These are phyloP conservation scores for Amanita phalloides DNA, from an alignment of 768 basidiomycete species.

Conservation along the genomic window DNA sequence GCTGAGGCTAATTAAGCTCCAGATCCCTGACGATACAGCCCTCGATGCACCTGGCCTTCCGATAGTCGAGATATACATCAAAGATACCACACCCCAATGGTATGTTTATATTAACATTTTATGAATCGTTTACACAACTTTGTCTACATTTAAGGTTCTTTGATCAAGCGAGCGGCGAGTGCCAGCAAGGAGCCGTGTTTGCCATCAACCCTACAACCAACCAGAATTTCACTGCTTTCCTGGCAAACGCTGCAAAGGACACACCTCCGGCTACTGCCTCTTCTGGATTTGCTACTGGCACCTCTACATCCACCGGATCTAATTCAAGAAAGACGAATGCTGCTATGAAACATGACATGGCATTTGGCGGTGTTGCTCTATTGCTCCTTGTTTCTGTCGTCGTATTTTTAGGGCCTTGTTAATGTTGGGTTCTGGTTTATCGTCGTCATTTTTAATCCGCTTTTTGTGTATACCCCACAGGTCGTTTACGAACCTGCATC, in stretches of 20 bases:
- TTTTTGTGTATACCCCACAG: background rate
- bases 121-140: background rate
- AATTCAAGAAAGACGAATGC: background rate
- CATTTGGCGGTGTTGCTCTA: background rate
- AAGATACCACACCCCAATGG: slow-evolving; percentile 25
- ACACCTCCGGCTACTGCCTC: slow-evolving; percentile 11
- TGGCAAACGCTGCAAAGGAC: slow-evolving; percentile 23
- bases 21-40: slow-evolving; percentile 17
- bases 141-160: slow-evolving; percentile 20
- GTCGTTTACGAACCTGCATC: background rate
- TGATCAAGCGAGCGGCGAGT: slow-evolving; percentile 28
- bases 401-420: background rate
- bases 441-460: background rate
- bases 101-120: slow-evolving; percentile 5
- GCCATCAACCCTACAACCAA: slow-evolving; percentile 23
- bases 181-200: slow-evolving; percentile 25
- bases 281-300: slow-evolving; percentile 5
- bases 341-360: background rate
- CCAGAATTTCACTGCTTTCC: slow-evolving; percentile 24
- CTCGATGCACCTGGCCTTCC: slow-evolving; percentile 27
- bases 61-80: slow-evolving; percentile 18
- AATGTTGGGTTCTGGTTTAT: background rate
- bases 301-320: slow-evolving; percentile 1
- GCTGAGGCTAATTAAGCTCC: background rate
- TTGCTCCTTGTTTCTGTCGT: background rate